A percentile compares a stretch with the other conserved stretches of the same genome.
Evolutionary conservation across 495 filamentous ascomycete genomes (phyloP).

Genomic region (Ascodesmis nigricans): DNA sequence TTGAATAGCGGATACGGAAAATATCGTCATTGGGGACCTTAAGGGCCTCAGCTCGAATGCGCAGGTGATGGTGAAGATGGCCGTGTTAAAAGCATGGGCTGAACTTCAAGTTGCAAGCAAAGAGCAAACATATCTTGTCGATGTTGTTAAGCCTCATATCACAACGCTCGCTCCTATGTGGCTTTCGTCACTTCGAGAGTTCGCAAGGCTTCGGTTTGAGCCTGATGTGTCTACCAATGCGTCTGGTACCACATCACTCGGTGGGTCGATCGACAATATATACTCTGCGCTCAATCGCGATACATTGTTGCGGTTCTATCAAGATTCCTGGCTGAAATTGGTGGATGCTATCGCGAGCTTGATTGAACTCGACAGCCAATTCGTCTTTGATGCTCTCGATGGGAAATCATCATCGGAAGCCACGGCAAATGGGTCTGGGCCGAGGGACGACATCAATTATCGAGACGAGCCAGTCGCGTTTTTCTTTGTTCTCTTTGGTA

Average conservation of each 20-base stretch:
- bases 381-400: conserved; percentile 91
- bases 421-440: conserved; percentile 31
- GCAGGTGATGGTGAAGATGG: conserved; percentile 93
- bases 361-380: conserved; percentile 90
- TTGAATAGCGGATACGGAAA: conserved; percentile 39
- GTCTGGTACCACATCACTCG: conserved; percentile 41
- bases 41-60: conserved; percentile 89
- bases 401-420: conserved; percentile 43
- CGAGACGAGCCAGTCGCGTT: conserved; percentile 95
- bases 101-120: conserved; percentile 89
- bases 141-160: conserved; percentile 79
- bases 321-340: conserved; percentile 89
- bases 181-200: conserved; percentile 82
- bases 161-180: conserved; percentile 74
- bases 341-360: conserved; percentile 95
- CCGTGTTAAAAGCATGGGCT: conserved; percentile 96
- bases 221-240: conserved; percentile 82
- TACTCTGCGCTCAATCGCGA: conserved; percentile 89
- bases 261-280: conserved; percentile 65
- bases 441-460: conserved; percentile 68
- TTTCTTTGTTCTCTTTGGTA: conserved; percentile 94
- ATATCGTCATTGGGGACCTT: conserved; percentile 76
- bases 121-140: conserved; percentile 71
- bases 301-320: conserved; percentile 85
- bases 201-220: conserved; percentile 81